Base-by-base conservation (phyloP, 2,329 filamentous ascomycete species). In the Xylaria polymorpha region DNA sequence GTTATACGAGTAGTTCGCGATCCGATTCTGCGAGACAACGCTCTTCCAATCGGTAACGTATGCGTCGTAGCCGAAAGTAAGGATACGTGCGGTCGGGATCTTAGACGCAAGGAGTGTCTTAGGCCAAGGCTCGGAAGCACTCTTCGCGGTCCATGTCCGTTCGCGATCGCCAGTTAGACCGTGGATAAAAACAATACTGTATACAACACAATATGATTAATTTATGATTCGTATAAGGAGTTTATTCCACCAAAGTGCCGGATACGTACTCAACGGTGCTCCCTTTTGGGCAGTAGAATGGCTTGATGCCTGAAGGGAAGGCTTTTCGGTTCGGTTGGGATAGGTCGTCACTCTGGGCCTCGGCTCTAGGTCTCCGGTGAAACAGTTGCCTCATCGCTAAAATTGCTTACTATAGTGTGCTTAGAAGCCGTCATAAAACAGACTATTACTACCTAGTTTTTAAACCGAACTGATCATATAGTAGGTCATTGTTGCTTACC, bases 61-160 rank as follows among this genome's bases (percentile, higher is more conserved):
- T n/a, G 78, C 77, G 39, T 81, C 77, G 68, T 84, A 84, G 18
- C 82, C 82, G 37, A 78, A 83, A 0, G 80, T 80, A 22, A 83
- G 75, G 4, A 83, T 74, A 15, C 81, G 78, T 20, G 79, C 78
- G 1, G 68, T 76, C 0, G 63, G 53, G 37, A 83, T 67, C 61
- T 75, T 73, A 0, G 53, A 22, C 1, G 80, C 75, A 0, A 83
- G 75, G 22, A 83, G 72, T 0, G 71, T 70, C 61, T 76, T 50
- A 0, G 80, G 80, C 81, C 81, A 83, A 2, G 80, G 78, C n/a
- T 56, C 57, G 8, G 48, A 22, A 18, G 72, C 71, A 2, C 73
- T 75, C 0, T 71, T 44, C 6, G 77, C 78, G 8, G 78, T 81
- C 82, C 81, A 84, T 3, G 81, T 82, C 2, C 62, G 75, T 5